Evolutionary conservation across 768 basidiomycete species (phyloP).

Genomic region (Panellus pusillus): DNA sequence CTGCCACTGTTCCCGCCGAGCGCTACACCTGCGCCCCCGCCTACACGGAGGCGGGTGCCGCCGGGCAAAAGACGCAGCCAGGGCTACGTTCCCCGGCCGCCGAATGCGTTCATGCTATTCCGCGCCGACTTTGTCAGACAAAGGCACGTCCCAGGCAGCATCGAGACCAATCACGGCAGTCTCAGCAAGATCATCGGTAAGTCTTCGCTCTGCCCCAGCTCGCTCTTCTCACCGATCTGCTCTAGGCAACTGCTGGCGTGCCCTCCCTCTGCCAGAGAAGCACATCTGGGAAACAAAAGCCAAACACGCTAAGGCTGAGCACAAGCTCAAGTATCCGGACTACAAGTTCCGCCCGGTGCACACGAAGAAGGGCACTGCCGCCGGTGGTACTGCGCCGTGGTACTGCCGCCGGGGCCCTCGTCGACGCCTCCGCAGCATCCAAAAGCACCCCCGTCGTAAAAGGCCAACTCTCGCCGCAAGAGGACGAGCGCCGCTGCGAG

Average conservation of each 20-base stretch:
- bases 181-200: slow-evolving; percentile 71
- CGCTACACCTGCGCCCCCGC: slow-evolving; percentile 35
- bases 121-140: slow-evolving; percentile 78
- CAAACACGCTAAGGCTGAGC: slow-evolving; percentile 71
- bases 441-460: slow-evolving; percentile 40
- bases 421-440: slow-evolving; percentile 11
- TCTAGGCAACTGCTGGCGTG: slow-evolving; percentile 74
- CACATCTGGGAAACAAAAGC: slow-evolving; percentile 72
- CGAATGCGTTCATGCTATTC: slow-evolving; percentile 88
- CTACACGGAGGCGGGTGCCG: slow-evolving; percentile 49
- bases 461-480: slow-evolving; percentile 37
- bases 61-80: slow-evolving; percentile 60
- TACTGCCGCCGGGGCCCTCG: not conserved
- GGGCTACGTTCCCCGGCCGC: slow-evolving; percentile 76
- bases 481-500: slow-evolving; percentile 67
- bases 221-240: slow-evolving; percentile 17
- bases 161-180: slow-evolving; percentile 76
- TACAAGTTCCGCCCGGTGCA: slow-evolving; percentile 59
- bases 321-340: slow-evolving; percentile 67
- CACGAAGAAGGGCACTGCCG: slow-evolving; percentile 35
- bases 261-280: slow-evolving; percentile 70
- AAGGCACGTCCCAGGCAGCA: slow-evolving; percentile 75
- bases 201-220: slow-evolving; percentile 24
- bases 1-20: slow-evolving; percentile 57
- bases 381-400: no score